phyloP scores from a whole-genome alignment of 768 basidiomycete species.

The Rhodotorula babjevae region DNA sequence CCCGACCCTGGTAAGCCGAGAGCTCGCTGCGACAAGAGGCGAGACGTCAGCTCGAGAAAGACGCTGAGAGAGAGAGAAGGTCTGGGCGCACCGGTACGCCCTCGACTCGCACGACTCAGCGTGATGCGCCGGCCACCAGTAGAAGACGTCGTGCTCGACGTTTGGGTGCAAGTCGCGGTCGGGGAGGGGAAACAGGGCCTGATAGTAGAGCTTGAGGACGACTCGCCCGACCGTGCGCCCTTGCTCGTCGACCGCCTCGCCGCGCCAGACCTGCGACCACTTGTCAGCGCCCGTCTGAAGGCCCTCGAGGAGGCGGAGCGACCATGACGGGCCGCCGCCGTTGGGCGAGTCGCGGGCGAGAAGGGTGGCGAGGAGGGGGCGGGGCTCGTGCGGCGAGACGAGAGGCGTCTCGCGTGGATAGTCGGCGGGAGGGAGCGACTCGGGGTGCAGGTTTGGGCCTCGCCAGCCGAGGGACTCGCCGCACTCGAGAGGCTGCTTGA shows the following conservation, averaged over 20 bases:
- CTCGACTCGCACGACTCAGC: not conserved
- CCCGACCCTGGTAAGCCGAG: conserved; percentile 1
- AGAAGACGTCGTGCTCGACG: not conserved
- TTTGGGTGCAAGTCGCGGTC: fast-evolving
- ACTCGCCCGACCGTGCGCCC: not conserved
- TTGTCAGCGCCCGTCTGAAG: not conserved
- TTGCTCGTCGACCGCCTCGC: not conserved
- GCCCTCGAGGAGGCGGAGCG: not conserved
- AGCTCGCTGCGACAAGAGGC: not conserved
- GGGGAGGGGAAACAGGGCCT: not conserved
- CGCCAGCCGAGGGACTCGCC: not conserved
- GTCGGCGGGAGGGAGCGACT: not conserved
- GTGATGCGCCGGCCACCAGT: not conserved
- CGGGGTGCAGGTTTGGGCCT: not conserved
- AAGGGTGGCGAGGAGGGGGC: not conserved
- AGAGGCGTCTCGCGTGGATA: not conserved
- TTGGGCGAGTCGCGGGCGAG: not conserved
- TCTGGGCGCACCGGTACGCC: not conserved
- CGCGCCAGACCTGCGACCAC: conserved; percentile 18
- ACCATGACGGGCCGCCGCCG: too few species aligned
- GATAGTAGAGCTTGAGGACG: conserved; percentile 8
- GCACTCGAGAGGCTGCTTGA: not conserved
- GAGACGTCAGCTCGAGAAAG: not conserved
- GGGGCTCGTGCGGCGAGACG: not conserved
- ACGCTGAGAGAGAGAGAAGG: not conserved